These are phyloP conservation scores for Penicillium psychrosexuale DNA, from an alignment of 2,329 filamentous ascomycete genomes.

Conservation along the genomic window DNA sequence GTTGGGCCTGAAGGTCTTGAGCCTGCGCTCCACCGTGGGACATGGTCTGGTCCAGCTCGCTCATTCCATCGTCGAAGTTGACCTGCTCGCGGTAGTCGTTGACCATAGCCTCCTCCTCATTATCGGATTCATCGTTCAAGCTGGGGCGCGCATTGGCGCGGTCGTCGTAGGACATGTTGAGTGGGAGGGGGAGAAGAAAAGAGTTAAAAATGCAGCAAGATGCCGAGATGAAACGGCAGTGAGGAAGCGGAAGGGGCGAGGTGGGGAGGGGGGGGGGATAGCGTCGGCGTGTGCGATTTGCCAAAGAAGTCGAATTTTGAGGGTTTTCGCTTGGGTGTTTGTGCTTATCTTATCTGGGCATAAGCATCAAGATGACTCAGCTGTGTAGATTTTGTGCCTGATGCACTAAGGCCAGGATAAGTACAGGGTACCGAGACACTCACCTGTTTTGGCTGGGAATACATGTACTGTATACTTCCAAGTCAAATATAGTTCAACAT, in stretches of 20 bases:
- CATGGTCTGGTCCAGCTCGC: conserved; percentile 72
- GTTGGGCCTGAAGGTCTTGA: conserved; percentile 89
- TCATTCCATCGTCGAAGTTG: conserved; percentile 83
- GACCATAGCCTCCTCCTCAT: conserved; percentile 92
- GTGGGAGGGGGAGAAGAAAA: conserved; percentile 14
- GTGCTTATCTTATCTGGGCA: conserved; percentile 45
- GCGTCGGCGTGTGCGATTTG: conserved; percentile 40
- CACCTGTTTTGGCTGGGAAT: not conserved
- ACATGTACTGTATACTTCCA: not conserved
- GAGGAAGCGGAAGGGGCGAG: conserved; percentile 16
- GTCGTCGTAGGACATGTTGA: conserved; percentile 47
- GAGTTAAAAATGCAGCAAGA: conserved; percentile 9
- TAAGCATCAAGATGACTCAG: conserved; percentile 35
- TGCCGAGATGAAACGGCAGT: conserved; percentile 22
- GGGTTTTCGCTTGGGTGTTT: conserved; percentile 46
- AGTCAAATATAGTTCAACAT: not conserved
- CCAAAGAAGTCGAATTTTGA: conserved; percentile 44
- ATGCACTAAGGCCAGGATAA: not conserved
- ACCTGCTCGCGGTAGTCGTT: conserved; percentile 96
- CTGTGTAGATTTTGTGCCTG: not conserved
- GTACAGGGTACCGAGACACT: not conserved
- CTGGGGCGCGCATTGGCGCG: conserved; percentile 42
- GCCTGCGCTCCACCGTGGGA: conserved; percentile 69
- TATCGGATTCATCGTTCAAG: conserved; percentile 79
- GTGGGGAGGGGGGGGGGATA: conserved; percentile 24